Conservation (phyloP, 352 stramenopile species). For the Globisporangium perplexum region DNA sequence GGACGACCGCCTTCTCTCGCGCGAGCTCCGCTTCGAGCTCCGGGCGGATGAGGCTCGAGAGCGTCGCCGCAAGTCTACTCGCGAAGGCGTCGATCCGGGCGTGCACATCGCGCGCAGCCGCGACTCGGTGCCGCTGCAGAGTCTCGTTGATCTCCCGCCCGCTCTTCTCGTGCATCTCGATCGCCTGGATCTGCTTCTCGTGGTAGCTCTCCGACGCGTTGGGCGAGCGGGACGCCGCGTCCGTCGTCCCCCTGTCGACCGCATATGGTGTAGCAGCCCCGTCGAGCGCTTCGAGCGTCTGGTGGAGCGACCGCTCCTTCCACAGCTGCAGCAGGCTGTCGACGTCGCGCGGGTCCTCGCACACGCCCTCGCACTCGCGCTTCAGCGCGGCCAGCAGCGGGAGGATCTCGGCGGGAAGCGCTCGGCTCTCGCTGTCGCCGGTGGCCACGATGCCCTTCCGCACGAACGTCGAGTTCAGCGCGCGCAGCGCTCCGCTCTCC, state of each 20-base stretch:
- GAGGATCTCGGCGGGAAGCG: constrained; percentile 7
- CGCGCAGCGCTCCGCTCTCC: constrained; percentile 11
- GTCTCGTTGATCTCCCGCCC: constrained; percentile 32
- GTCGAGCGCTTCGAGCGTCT: constrained; percentile 44
- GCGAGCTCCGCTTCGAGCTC: constrained; percentile 34
- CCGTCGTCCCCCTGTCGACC: too few species aligned
- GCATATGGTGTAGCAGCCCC: not conserved
- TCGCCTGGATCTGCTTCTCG: constrained; percentile 49
- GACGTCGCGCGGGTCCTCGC: constrained; percentile 17
- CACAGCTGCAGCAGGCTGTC: constrained; percentile 35
- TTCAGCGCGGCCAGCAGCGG: constrained; percentile 17
- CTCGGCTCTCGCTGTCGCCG: not conserved
- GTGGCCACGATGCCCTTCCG: constrained; percentile 28
- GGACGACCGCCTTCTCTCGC: constrained; percentile 17
- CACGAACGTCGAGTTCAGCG: constrained; percentile 24
- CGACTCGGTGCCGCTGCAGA: constrained; percentile 18
- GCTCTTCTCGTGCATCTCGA: constrained; percentile 46
- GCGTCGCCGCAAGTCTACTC: constrained; percentile 16
- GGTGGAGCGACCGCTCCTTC: constrained; percentile 56
- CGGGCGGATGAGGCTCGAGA: constrained; percentile 26
- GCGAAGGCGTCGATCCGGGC: constrained; percentile 28
- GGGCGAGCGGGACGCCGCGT: not conserved
- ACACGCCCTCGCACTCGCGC: constrained; percentile 7
- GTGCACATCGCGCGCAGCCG: constrained; percentile 15
- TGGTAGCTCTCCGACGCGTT: not conserved